phyloP scores from a whole-genome alignment of 345 rosid genomes.

The Mallotus nudiflorus region DNA sequence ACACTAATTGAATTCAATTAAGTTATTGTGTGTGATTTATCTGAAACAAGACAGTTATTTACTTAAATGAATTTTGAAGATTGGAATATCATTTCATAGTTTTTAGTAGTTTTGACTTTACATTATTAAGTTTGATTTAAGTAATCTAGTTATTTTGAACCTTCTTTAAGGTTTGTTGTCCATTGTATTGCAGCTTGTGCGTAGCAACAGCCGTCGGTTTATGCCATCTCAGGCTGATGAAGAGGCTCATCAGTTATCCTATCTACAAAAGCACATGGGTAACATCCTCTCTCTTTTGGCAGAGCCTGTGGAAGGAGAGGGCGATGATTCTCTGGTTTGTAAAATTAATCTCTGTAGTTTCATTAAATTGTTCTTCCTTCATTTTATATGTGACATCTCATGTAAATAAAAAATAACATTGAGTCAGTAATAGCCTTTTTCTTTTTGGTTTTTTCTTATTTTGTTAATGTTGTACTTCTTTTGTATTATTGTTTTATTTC shows the following conservation, averaged over 20 bases:
- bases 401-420: background rate
- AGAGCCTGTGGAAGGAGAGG: constrained; percentile 89
- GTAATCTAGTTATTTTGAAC: constrained; percentile 7
- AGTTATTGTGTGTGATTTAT: no score
- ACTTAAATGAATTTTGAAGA: background rate
- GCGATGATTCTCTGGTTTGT: constrained; percentile 86
- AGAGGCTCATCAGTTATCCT: constrained; percentile 95
- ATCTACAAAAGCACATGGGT: constrained; percentile 89
- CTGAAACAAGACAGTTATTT: no score
- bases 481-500: no score
- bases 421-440: no score
- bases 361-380: background rate
- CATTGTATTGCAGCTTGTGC: constrained; percentile 71
- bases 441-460: no score
- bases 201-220: constrained; percentile 95
- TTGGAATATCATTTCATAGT: background rate
- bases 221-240: constrained; percentile 97
- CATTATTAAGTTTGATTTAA: background rate
- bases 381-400: no score
- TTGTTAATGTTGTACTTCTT: no score
- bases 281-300: constrained; percentile 86
- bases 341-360: constrained; percentile 2
- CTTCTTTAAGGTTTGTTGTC: constrained; percentile 13
- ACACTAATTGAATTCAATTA: no score
- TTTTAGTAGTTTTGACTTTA: background rate